Base-by-base conservation (phyloP, 257 asterid species). In the Primulina eburnea region DNA sequence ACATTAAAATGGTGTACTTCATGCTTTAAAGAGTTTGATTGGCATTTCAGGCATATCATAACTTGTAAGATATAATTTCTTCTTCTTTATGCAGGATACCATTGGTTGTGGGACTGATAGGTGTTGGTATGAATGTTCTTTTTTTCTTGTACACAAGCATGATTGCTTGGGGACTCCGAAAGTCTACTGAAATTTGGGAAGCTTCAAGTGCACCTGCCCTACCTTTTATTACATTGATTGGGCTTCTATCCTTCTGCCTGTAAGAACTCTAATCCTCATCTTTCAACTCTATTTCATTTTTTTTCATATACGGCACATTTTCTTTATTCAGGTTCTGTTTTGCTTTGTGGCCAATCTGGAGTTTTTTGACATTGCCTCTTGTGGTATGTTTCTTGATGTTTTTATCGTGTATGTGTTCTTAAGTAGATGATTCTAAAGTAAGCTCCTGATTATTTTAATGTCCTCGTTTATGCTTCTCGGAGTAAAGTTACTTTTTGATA, bases 281-380 rank as follows among this genome's bases (percentile, higher is more conserved):
- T 8, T 56, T n/a, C 38, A 34, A 38, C 14, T 17, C 5, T 38
- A 12, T 8, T 62, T 67, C 28, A 40, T 64, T 68, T 68, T 50
- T 50, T 37, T 66, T 9, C 34, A 71, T 69, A 32, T 30, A 38
- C 8, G 29, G 35, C 20, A 17, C 57, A 50, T 50, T 67, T 74
- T 55, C 58, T 74, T 68, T 43, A 68, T 71, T 63, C 83, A 86
- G 91, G 74, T 83, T 86, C 70, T 79, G 79, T 38, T 86, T 72
- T 56, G 84, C 91, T 71, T 64, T 86, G 73, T 86, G 91, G 91
- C 91, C 91, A 60, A 83, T 86, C 64, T 86, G 88, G 88, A 74
- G 83, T 75, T 81, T 86, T 74, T 77, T 86, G 78, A 82, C 85
- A 73, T 72, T 86, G 58, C 91, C 87, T 18, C 91, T 86, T 37